These are phyloP conservation scores for Picea sitchensis DNA, from an alignment of 75 land plant genomes.

Conservation along the genomic window DNA sequence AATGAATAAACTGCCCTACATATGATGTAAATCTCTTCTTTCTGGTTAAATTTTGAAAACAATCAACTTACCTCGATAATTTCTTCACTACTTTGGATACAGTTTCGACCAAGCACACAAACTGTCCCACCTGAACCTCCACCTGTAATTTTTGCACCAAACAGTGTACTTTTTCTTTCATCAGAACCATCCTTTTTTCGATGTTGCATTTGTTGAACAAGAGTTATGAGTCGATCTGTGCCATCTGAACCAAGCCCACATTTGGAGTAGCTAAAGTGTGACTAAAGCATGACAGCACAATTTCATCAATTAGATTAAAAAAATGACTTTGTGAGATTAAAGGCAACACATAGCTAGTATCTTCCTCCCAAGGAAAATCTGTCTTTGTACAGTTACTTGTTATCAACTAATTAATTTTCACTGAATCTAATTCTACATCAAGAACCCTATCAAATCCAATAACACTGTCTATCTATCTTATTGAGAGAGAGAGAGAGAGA, in stretches of 20 bases:
- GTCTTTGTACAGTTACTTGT: background rate
- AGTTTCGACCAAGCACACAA: too few species aligned
- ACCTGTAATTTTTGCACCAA: too few species aligned
- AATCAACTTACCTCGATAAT: too few species aligned
- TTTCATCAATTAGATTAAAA: background rate
- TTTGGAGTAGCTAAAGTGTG: conserved; percentile 87
- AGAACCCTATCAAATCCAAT: background rate
- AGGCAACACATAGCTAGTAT: background rate
- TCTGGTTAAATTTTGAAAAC: too few species aligned
- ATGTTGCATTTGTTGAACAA: too few species aligned
- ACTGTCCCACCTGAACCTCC: too few species aligned
- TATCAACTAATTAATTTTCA: background rate
- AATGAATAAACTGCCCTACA: too few species aligned
- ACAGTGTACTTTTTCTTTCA: too few species aligned
- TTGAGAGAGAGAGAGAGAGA: background rate
- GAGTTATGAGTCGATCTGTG: too few species aligned
- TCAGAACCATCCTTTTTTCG: too few species aligned
- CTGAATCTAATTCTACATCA: background rate
- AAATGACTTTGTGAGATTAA: background rate
- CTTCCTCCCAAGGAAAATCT: background rate
- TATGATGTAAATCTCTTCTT: too few species aligned
- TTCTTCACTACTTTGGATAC: too few species aligned
- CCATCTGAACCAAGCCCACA: conserved; percentile 97
- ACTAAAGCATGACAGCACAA: conserved; percentile 38
- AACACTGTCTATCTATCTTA: background rate